Conservation (phyloP, 768 basidiomycete species). For the Lyophyllum shimeji region DNA sequence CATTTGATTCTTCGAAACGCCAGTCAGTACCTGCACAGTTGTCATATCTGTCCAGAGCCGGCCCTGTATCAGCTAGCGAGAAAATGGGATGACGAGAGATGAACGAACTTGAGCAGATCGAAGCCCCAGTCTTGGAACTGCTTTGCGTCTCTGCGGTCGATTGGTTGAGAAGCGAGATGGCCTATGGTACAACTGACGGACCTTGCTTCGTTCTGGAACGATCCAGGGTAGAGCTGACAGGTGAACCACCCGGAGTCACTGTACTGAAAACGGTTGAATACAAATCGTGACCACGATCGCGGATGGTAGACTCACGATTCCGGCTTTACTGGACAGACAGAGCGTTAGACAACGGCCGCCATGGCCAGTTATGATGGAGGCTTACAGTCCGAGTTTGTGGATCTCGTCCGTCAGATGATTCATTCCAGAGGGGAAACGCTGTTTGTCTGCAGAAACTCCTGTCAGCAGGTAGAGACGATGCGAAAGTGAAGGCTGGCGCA, state of each 20-base stretch:
- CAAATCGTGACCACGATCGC: background rate
- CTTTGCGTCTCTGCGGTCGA: slow-evolving; percentile 44
- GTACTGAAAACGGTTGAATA: slow-evolving; percentile 33
- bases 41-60: slow-evolving; percentile 38
- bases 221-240: slow-evolving; percentile 66
- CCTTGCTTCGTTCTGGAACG: slow-evolving; percentile 51
- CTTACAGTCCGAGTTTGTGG: slow-evolving; percentile 57
- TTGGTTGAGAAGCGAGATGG: background rate
- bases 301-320: slow-evolving; percentile 32
- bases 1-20: background rate
- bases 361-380: background rate
- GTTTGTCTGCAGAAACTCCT: slow-evolving; percentile 8
- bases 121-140: slow-evolving; percentile 68
- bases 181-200: background rate
- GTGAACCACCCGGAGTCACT: slow-evolving; percentile 72
- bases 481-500: slow-evolving; percentile 19
- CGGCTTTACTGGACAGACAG: slow-evolving; percentile 33
- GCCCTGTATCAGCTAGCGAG: background rate
- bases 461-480: background rate
- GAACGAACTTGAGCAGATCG: slow-evolving; percentile 59
- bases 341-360: background rate
- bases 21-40: slow-evolving; percentile 47
- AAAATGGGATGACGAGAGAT: background rate
- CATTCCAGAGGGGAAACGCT: slow-evolving; percentile 60
- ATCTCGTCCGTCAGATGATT: slow-evolving; percentile 53